These are phyloP conservation scores for Pulveroboletus sp. DNA, from an alignment of 768 basidiomycete genomes.

Conservation along the genomic window DNA sequence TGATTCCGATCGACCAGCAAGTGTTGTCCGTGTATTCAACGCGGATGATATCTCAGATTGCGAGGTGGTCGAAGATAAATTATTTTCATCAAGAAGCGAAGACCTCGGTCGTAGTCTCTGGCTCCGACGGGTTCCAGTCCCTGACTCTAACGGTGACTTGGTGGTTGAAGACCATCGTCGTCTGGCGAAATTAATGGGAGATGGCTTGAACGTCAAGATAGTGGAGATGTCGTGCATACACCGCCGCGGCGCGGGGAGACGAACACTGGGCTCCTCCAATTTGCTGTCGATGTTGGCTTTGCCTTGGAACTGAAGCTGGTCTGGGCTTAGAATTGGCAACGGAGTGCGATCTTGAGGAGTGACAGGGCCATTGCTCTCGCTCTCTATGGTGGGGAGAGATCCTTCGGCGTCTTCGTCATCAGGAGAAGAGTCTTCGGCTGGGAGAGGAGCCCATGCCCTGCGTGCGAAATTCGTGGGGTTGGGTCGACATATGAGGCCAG, in stretches of 20 bases:
- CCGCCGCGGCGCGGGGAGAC: conserved; percentile 23
- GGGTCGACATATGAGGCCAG: conserved; percentile 52
- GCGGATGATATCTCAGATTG: conserved; percentile 29
- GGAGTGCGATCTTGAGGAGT: conserved; percentile 54
- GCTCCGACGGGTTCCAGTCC: conserved; percentile 33
- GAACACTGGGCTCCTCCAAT: conserved; percentile 21
- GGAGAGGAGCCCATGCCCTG: conserved; percentile 52
- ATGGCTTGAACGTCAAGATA: conserved; percentile 55
- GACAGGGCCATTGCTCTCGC: conserved; percentile 49
- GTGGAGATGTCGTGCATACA: conserved; percentile 29
- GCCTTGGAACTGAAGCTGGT: conserved; percentile 24
- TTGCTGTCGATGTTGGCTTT: conserved; percentile 16
- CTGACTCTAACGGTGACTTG: conserved; percentile 35
- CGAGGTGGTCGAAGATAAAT: conserved; percentile 25
- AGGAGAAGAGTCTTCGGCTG: conserved; percentile 33
- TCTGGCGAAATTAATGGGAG: conserved; percentile 61
- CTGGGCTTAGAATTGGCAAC: conserved; percentile 38
- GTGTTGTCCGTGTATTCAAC: conserved; percentile 28
- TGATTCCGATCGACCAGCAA: conserved; percentile 34
- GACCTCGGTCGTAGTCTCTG: conserved; percentile 34
- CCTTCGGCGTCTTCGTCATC: conserved; percentile 30
- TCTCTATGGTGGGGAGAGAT: conserved; percentile 40
- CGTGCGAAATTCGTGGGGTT: conserved; percentile 61
- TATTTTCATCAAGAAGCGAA: conserved; percentile 27
- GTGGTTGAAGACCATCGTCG: conserved; percentile 54